phyloP scores from a whole-genome alignment of 2,329 filamentous ascomycete species.

The Dactylonectria macrodidyma region DNA sequence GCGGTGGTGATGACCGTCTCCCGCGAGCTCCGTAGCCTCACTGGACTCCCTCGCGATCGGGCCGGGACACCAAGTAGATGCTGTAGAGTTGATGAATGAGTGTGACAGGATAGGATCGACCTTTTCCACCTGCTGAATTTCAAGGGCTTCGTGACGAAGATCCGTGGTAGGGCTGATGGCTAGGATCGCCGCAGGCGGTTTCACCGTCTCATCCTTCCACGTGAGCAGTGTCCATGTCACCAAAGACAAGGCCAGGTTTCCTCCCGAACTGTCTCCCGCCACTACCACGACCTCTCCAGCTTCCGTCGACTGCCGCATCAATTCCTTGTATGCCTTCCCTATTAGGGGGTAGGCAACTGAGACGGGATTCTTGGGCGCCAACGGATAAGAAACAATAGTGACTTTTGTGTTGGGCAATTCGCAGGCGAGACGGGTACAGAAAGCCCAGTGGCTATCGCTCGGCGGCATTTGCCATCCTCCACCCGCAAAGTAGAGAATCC shows the following conservation, averaged over 20 bases:
- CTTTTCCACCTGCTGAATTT: conserved; percentile 37
- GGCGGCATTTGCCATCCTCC: conserved; percentile 70
- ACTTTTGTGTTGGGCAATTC: conserved; percentile 58
- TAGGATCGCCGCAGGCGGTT: conserved; percentile 54
- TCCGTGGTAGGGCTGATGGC: conserved; percentile 63
- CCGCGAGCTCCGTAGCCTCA: no score
- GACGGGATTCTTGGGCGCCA: conserved; percentile 68
- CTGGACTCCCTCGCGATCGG: neutral
- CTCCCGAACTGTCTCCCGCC: conserved; percentile 70
- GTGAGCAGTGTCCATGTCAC: conserved; percentile 52
- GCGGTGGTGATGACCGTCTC: neutral
- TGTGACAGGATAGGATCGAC: conserved; percentile 46
- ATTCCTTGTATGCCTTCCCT: conserved; percentile 57
- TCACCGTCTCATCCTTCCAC: conserved; percentile 37
- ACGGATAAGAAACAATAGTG: conserved; percentile 66
- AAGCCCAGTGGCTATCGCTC: conserved; percentile 65
- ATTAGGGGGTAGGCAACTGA: conserved; percentile 63
- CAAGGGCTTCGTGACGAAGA: conserved; percentile 40
- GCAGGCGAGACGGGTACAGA: conserved; percentile 61
- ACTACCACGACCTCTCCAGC: conserved; percentile 61
- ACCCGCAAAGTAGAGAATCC: conserved; percentile 69
- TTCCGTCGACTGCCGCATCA: conserved; percentile 57
- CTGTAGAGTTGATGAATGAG: conserved; percentile 41
- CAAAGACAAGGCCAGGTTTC: conserved; percentile 63
- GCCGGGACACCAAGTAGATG: conserved; percentile 43